These are phyloP conservation scores for Coriolopsis trogii DNA, from an alignment of 1,284 basidiomycete genomes.

Conservation along the genomic window DNA sequence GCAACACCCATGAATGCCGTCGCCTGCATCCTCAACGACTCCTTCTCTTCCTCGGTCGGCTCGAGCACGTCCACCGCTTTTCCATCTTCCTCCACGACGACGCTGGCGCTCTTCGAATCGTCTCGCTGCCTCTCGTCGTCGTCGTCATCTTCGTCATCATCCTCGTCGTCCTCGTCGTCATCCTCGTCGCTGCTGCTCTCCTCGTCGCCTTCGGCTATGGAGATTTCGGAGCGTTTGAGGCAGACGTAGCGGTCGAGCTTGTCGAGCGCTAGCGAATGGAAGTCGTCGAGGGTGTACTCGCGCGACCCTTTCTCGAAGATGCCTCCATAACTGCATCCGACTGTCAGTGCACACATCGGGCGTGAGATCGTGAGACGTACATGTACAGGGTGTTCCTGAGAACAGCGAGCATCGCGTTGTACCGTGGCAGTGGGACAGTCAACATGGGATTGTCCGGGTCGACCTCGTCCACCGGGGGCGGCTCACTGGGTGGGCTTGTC, in stretches of 20 bases:
- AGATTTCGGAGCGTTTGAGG: slow-evolving; percentile 65
- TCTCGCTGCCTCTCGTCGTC: slow-evolving; percentile 38
- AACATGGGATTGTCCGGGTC: slow-evolving; percentile 75
- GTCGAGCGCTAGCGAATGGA: slow-evolving; percentile 76
- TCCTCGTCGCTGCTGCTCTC: slow-evolving; percentile 63
- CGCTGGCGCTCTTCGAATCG: slow-evolving; percentile 26
- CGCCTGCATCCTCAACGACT: slow-evolving; percentile 63
- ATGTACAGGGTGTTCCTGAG: slow-evolving; percentile 87
- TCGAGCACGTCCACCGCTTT: slow-evolving; percentile 19
- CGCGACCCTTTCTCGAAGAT: slow-evolving; percentile 81
- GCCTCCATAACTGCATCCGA: slow-evolving; percentile 74
- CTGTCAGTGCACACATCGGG: no score
- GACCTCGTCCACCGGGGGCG: slow-evolving; percentile 37
- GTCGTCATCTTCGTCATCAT: slow-evolving; percentile 48
- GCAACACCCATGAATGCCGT: slow-evolving; percentile 75
- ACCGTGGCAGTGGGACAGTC: slow-evolving; percentile 77
- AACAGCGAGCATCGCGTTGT: slow-evolving; percentile 91
- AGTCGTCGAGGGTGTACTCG: slow-evolving; percentile 89
- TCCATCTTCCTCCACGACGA: slow-evolving; percentile 21
- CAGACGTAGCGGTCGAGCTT: slow-evolving; percentile 81
- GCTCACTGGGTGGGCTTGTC: background rate
- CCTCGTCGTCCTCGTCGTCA: slow-evolving; percentile 53
- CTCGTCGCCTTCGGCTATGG: slow-evolving; percentile 63
- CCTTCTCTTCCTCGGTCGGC: slow-evolving; percentile 27
- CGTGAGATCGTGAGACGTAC: no score